These are phyloP conservation scores for Chenopodium album DNA, from an alignment of 148 eudicot species.

Conservation along the genomic window DNA sequence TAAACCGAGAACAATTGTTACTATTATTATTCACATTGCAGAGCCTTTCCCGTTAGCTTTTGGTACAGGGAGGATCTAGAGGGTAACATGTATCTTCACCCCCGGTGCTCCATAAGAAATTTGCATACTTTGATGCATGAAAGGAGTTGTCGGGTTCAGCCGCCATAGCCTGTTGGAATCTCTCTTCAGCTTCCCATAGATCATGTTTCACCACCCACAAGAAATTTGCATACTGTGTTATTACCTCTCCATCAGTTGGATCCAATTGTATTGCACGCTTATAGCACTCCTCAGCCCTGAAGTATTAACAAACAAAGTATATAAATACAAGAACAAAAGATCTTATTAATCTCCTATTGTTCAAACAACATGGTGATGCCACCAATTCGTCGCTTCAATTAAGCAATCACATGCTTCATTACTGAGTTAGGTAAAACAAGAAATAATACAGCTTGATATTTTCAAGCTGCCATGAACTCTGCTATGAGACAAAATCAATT, in stretches of 20 bases:
- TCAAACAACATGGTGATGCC: not conserved
- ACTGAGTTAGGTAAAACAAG: no score
- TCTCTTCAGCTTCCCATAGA: slow-evolving; percentile 69
- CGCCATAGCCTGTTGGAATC: slow-evolving; percentile 55
- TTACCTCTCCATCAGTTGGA: slow-evolving; percentile 51
- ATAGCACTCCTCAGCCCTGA: slow-evolving; percentile 81
- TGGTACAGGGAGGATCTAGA: slow-evolving; percentile 31
- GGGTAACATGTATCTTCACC: slow-evolving; percentile 79
- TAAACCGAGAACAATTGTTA: slow-evolving; percentile 6
- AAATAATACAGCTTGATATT: no score
- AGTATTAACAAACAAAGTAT: not conserved
- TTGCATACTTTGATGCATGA: slow-evolving; percentile 68
- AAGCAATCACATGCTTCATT: not conserved
- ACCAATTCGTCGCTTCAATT: not conserved
- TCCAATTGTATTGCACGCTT: slow-evolving; percentile 56
- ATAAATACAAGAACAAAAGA: not conserved
- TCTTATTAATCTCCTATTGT: no score
- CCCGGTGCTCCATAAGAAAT: slow-evolving; percentile 82
- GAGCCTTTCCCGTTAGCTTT: slow-evolving; percentile 12
- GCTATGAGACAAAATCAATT: no score
- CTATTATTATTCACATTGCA: slow-evolving; percentile 32
- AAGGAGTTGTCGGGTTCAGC: slow-evolving; percentile 58
- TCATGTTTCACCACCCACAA: slow-evolving; percentile 63
- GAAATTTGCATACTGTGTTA: slow-evolving; percentile 62
- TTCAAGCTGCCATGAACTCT: no score